Evolutionary conservation across 1,284 basidiomycete species (phyloP).

Genomic region (Puccinia triticina): DNA sequence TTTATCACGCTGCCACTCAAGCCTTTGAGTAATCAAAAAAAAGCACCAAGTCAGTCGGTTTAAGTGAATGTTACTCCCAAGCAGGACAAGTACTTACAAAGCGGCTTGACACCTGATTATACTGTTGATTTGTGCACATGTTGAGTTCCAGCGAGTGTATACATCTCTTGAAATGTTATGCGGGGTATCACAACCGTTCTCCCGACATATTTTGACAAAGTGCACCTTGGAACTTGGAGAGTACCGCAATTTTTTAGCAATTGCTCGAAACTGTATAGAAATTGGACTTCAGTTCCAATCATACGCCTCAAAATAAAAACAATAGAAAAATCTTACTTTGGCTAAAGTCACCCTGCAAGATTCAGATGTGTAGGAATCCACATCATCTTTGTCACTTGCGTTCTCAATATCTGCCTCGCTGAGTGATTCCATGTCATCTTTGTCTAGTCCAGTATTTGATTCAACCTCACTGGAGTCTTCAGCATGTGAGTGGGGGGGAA

Average conservation of each 20-base stretch:
- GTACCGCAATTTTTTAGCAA: too few species aligned
- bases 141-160: too few species aligned
- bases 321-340: not conserved
- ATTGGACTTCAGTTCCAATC: not conserved
- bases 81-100: not conserved
- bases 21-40: not conserved
- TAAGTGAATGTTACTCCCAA: not conserved
- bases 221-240: too few species aligned
- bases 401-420: not conserved
- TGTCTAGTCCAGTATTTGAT: not conserved
- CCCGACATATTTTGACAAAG: too few species aligned
- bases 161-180: too few species aligned
- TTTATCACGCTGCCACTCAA: not conserved
- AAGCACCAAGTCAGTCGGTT: not conserved
- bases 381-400: not conserved
- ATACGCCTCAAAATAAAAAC: not conserved
- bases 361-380: not conserved
- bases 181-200: too few species aligned
- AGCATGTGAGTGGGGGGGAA: not conserved
- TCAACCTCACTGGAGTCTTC: slow-evolving; percentile 5
- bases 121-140: not conserved
- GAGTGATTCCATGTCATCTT: not conserved
- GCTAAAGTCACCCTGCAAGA: not conserved
- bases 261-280: slow-evolving; percentile 9
- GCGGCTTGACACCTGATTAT: not conserved